These are phyloP conservation scores for Geotrichum ghanense DNA, from an alignment of 805 yeast genomes.

Conservation along the genomic window DNA sequence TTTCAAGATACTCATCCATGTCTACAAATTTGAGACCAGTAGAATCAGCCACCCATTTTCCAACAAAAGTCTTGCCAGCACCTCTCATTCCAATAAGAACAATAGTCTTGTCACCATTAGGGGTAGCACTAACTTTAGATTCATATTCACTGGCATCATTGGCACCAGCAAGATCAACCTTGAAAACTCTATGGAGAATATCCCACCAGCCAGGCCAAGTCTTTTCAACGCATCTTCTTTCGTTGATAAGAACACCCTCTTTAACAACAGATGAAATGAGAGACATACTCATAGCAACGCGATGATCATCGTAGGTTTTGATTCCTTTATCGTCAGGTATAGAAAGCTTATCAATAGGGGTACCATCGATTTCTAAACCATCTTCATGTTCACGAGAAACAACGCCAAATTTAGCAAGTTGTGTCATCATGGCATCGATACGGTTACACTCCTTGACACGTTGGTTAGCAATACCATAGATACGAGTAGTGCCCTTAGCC, in stretches of 20 bases:
- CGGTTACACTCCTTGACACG: conserved; percentile 96
- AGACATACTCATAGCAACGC: conserved; percentile 97
- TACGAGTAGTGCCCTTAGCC: conserved; percentile 62
- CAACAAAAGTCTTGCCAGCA: conserved; percentile 85
- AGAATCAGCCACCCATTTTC: conserved; percentile 63
- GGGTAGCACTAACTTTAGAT: conserved; percentile 8
- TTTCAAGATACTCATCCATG: conserved; percentile 63
- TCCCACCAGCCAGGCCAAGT: conserved; percentile 99
- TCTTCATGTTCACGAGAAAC: conserved; percentile 75
- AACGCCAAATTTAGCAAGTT: conserved; percentile 86
- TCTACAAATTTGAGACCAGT: conserved; percentile 57
- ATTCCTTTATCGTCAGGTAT: conserved; percentile 52
- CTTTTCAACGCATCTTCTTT: conserved; percentile 87
- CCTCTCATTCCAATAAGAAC: conserved; percentile 96
- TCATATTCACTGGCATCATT: conserved; percentile 35
- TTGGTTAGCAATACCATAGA: conserved; percentile 95
- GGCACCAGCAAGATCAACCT: conserved; percentile 54
- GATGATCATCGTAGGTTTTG: conserved; percentile 83
- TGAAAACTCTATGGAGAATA: conserved; percentile 56
- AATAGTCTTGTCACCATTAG: conserved; percentile 40
- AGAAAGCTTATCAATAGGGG: conserved; percentile 32
- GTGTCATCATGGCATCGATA: conserved; percentile 86
- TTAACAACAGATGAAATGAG: conserved; percentile 63
- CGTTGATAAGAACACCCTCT: conserved; percentile 54
- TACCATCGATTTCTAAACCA: conserved; percentile 81